A percentile compares a stretch with the other conserved stretches of the same genome.
These are phyloP conservation scores for Orbilia brochopaga DNA, from an alignment of 2,329 filamentous ascomycete genomes.

Conservation along the genomic window DNA sequence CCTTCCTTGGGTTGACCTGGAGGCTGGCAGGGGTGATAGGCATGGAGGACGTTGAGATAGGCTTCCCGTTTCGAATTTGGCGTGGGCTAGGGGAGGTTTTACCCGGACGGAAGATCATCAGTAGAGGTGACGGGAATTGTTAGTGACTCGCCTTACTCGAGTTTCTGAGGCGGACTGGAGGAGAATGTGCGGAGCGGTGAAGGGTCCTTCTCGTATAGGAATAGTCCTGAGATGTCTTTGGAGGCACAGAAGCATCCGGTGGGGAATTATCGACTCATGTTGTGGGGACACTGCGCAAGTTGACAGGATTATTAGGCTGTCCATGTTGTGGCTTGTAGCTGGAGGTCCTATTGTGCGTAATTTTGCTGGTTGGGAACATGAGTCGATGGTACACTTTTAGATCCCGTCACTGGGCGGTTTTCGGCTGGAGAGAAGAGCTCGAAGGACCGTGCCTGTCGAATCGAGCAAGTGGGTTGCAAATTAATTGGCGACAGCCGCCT, in stretches of 20 bases:
- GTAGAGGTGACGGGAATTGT: slow-evolving; percentile 5
- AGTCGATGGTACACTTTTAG: neutral
- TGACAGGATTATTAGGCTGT: neutral
- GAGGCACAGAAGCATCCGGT: too few relatives aligned
- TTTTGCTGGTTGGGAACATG: neutral
- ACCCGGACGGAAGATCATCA: slow-evolving; percentile 38
- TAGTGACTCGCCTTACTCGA: neutral
- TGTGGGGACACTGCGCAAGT: too few relatives aligned
- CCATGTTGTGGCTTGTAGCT: neutral
- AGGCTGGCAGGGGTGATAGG: slow-evolving; percentile 8
- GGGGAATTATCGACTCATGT: too few relatives aligned
- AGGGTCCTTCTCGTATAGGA: slow-evolving; percentile 41
- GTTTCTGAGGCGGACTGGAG: neutral
- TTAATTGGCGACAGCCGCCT: slow-evolving; percentile 10
- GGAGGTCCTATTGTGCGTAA: neutral
- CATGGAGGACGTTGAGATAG: slow-evolving; percentile 43
- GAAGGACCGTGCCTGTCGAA: slow-evolving; percentile 10
- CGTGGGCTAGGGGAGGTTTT: slow-evolving; percentile 35
- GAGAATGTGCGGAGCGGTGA: slow-evolving; percentile 3
- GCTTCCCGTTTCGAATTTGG: slow-evolving; percentile 35
- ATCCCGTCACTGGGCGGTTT: slow-evolving; percentile 1
- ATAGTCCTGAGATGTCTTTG: slow-evolving; percentile 9
- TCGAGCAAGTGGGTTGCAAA: slow-evolving; percentile 32
- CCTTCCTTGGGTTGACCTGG: slow-evolving; percentile 35
- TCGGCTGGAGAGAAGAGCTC: neutral